phyloP scores from a whole-genome alignment of 2,329 filamentous ascomycete species.

The Amphichorda felina region DNA sequence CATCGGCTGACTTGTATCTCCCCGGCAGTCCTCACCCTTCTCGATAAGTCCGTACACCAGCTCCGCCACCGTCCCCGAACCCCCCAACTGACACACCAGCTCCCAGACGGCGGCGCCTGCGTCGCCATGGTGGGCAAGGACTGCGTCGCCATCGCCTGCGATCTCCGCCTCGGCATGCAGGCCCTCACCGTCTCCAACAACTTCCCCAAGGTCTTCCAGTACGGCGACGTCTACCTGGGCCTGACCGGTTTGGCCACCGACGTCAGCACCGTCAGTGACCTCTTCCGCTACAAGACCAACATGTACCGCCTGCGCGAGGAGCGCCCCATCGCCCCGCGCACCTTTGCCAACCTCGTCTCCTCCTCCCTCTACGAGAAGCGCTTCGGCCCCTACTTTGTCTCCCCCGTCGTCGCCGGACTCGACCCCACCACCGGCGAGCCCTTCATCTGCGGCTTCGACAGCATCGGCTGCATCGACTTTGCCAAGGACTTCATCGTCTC shows the following conservation, averaged over 20 bases:
- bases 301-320: slow-evolving; percentile 99
- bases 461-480: slow-evolving; percentile 98
- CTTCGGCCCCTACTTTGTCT: slow-evolving; percentile 95
- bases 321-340: slow-evolving; percentile 86
- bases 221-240: slow-evolving; percentile 89
- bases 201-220: slow-evolving; percentile 99
- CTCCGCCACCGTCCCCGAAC: background rate
- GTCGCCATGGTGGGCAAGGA: slow-evolving; percentile 99
- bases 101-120: slow-evolving; percentile 72
- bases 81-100: slow-evolving; percentile 5
- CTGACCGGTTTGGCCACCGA: slow-evolving; percentile 95
- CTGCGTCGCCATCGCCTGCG: slow-evolving; percentile 98
- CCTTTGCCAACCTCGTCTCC: slow-evolving; percentile 91
- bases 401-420: slow-evolving; percentile 86
- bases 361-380: slow-evolving; percentile 86
- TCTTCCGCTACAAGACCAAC: slow-evolving; percentile 99
- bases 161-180: slow-evolving; percentile 94
- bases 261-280: slow-evolving; percentile 84
- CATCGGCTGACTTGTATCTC: slow-evolving; percentile 15
- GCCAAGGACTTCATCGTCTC: slow-evolving; percentile 99
- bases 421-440: slow-evolving; percentile 89
- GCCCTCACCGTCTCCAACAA: slow-evolving; percentile 97
- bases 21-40: slow-evolving; percentile 73
- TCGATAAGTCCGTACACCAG: slow-evolving; percentile 65
- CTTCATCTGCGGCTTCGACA: slow-evolving; percentile 98